phyloP scores from a whole-genome alignment of 2,329 filamentous ascomycete species.

The Cladophialophora immunda region DNA sequence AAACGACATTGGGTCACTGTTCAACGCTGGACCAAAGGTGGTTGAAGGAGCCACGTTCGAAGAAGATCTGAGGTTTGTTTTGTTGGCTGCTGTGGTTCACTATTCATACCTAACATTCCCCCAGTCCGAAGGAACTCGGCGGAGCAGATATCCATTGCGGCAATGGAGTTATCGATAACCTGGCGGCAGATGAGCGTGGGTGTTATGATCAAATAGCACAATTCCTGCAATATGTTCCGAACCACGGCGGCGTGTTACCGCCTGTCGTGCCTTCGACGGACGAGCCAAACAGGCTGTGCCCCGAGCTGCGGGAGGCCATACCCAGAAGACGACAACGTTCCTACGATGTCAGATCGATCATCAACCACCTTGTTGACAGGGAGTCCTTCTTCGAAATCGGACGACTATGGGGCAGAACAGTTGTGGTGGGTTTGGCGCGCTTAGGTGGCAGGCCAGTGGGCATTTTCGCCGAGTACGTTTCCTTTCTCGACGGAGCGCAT shows the following conservation, averaged over 20 bases:
- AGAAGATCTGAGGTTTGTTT: slow-evolving; percentile 59
- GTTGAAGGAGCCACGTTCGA: slow-evolving; percentile 71
- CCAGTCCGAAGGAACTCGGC: slow-evolving; percentile 59
- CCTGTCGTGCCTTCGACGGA: slow-evolving; percentile 60
- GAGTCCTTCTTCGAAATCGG: slow-evolving; percentile 71
- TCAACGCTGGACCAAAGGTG: slow-evolving; percentile 71
- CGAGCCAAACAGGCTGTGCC: slow-evolving; percentile 58
- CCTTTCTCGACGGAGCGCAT: background rate
- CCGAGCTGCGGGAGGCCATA: slow-evolving; percentile 64
- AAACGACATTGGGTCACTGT: slow-evolving; percentile 67
- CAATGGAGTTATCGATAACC: slow-evolving; percentile 72
- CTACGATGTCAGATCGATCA: slow-evolving; percentile 67
- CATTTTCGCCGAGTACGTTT: slow-evolving; percentile 59
- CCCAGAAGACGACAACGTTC: slow-evolving; percentile 66
- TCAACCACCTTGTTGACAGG: slow-evolving; percentile 64
- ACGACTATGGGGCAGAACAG: slow-evolving; percentile 68
- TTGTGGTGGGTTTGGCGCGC: slow-evolving; percentile 68
- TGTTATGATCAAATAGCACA: slow-evolving; percentile 69
- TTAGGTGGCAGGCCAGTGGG: slow-evolving; percentile 66
- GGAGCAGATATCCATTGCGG: slow-evolving; percentile 69
- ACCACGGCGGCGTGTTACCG: slow-evolving; percentile 63
- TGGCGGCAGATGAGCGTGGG: slow-evolving; percentile 66
- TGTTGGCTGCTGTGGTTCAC: background rate
- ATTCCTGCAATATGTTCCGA: slow-evolving; percentile 66
- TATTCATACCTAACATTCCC: slow-evolving; percentile 49